Percentiles rank a stretch among this genome's conserved stretches.
Conservation (phyloP, 2,329 filamentous ascomycete species). For the Orbilia oligospora region DNA sequence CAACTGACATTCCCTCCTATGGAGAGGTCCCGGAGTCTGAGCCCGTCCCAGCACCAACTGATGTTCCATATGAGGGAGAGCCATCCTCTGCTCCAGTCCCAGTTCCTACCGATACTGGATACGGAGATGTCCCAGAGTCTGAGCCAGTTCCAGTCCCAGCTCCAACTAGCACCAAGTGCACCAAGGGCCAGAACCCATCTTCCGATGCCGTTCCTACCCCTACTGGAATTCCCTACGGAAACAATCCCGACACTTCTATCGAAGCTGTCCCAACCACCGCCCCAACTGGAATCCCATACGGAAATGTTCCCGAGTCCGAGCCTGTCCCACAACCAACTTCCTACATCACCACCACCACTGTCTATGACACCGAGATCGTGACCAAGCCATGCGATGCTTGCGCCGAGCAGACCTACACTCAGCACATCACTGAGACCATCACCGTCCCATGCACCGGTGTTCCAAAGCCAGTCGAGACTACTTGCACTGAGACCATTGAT, state of each 20-base stretch:
- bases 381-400: conserved; percentile 54
- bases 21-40: conserved; percentile 5
- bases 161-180: conserved; percentile 39
- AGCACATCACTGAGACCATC: conserved; percentile 43
- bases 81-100: conserved; percentile 29
- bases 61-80: conserved; percentile 23
- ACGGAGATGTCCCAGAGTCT: conserved; percentile 18
- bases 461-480: conserved; percentile 29
- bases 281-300: conserved; percentile 18
- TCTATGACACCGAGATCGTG: conserved; percentile 40
- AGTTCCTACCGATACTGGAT: conserved; percentile 5
- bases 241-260: background rate
- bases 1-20: conserved; percentile 3
- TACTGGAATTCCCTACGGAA: background rate
- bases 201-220: background rate
- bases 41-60: conserved; percentile 22
- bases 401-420: conserved; percentile 46
- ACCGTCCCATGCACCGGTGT: conserved; percentile 44
- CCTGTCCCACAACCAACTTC: conserved; percentile 22
- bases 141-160: conserved; percentile 4
- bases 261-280: conserved; percentile 29
- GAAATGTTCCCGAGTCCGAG: background rate
- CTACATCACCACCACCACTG: conserved; percentile 44
- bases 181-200: conserved; percentile 38
- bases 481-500: conserved; percentile 41